Evolutionary conservation across 345 rosid species (phyloP).

Genomic region (Chamaenerion angustifolium): DNA sequence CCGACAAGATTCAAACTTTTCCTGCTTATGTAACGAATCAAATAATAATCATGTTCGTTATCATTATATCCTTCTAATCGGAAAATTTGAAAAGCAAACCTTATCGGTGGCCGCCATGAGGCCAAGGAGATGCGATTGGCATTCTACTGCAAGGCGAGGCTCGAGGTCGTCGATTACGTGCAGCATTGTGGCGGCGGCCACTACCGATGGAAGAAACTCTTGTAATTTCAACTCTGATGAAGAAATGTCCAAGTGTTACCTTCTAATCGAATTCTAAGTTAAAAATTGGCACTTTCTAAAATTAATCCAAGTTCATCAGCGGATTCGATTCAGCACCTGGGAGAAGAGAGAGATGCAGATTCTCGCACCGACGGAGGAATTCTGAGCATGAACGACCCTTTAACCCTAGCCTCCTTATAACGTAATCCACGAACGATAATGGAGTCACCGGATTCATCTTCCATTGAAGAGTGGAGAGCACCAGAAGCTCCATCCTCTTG

Average conservation of each 20-base stretch:
- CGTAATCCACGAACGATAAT: slow-evolving; percentile 43
- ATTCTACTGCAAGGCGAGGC: slow-evolving; percentile 29
- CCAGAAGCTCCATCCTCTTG: slow-evolving; percentile 51
- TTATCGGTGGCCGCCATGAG: slow-evolving; percentile 35
- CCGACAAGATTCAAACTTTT: slow-evolving; percentile 29
- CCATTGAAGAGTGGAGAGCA: slow-evolving; percentile 65
- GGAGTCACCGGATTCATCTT: slow-evolving; percentile 70
- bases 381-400: slow-evolving; percentile 38
- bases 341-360: slow-evolving; percentile 22
- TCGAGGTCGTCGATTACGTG: slow-evolving; percentile 29
- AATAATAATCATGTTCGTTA: too few species aligned
- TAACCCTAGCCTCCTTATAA: slow-evolving; percentile 49
- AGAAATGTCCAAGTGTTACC: too few species aligned
- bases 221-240: slow-evolving; percentile 44
- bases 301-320: too few species aligned
- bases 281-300: too few species aligned
- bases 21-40: too few species aligned
- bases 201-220: slow-evolving; percentile 37
- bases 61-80: too few species aligned
- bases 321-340: too few species aligned
- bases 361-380: slow-evolving; percentile 40
- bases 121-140: slow-evolving; percentile 25
- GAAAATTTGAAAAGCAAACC: too few species aligned
- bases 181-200: slow-evolving; percentile 48
- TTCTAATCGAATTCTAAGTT: too few species aligned